A percentile compares a stretch with the other conserved stretches of the same genome.
phyloP scores from a whole-genome alignment of 805 yeast genomes.

The Candida ulmi region DNA sequence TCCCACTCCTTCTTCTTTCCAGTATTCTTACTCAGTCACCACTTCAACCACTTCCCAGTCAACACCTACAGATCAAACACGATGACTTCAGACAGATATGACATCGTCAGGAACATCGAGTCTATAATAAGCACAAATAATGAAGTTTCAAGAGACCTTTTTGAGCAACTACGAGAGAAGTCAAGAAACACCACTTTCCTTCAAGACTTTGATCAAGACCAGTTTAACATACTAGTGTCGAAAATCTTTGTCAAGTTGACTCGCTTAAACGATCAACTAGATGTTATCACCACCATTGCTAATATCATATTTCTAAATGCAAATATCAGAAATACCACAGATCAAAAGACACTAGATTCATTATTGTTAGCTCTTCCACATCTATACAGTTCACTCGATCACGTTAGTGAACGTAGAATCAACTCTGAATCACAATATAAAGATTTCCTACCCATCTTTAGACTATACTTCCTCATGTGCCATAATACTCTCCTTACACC shows the following conservation, averaged over 20 bases:
- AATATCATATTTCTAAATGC: conserved; percentile 18
- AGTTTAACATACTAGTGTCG: conserved; percentile 7
- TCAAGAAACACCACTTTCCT: conserved; percentile 15
- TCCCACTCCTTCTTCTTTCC: too few relatives aligned
- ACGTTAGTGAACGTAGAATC: conserved; percentile 21
- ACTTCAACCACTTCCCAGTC: not conserved
- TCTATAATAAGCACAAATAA: not conserved
- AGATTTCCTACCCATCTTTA: conserved; percentile 21
- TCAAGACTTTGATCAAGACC: conserved; percentile 5
- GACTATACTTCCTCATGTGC: conserved; percentile 19
- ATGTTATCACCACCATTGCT: conserved; percentile 16
- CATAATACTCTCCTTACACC: conserved; percentile 12
- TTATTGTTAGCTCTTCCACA: conserved; percentile 7
- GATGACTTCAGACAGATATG: conserved; percentile 4
- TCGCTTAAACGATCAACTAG: conserved; percentile 13
- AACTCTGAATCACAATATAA: conserved; percentile 20
- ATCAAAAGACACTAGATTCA: not conserved
- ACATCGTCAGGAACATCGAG: conserved; percentile 3
- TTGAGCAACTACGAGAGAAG: conserved; percentile 7
- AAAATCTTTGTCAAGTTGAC: conserved; percentile 5
- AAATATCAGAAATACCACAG: conserved; percentile 7
- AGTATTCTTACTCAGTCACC: too few relatives aligned
- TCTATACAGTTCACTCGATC: conserved; percentile 12
- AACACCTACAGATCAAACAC: not conserved
- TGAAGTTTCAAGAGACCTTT: conserved; percentile 7